Base-by-base conservation (phyloP, 163 green algal genomes). In the Trebouxia gelatinosa region DNA sequence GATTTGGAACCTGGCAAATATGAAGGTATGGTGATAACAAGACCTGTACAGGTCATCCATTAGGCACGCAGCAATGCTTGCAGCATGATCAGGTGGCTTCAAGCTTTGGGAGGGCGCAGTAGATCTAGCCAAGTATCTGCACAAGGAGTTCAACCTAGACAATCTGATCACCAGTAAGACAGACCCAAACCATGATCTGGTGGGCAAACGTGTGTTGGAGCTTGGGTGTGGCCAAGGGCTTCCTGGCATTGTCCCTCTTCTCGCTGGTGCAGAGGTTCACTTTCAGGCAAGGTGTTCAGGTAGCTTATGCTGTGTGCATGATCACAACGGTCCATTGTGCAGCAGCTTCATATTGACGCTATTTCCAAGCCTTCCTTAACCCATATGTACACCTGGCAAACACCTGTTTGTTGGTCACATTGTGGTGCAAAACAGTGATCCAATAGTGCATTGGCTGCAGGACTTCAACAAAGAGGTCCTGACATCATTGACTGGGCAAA, bases 141-240 rank as follows among this genome's bases (percentile, higher is more conserved):
- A 78, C 11, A 35, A 80, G 21, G 51, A 85, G 9, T 86, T 83
- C 62, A 39, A 35, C 32, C 32, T 70, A 43, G 62, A 50, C 43
- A 83, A 68, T 46, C 37, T 70, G 38, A 29, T 66, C 6, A 59
- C 28, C 16, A 26, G 32, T 37, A 43, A 35, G 29, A 65, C 39
- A 57, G 66, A 77, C 37, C 35, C 51, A 43, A 54, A 59, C 51
- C 28, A 17, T 29, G 28, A 39, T 2, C 58, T 75, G 29, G 70
- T 87, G 79, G 83, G 85, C 26, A 90, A 90, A 75, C 77, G 82
- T 13, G 90, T 97, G 21, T 72, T 97, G 61, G 94, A 98, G 85
- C 88, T 98, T 32, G 94, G 94, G 32, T 97, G 92, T 78, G 94
- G 94, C 0, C 94, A 98, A 51, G 94, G 90, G 0, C 70, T 98